Base-by-base conservation (phyloP, 352 stramenopile genomes). In the Phytophthora quininea region DNA sequence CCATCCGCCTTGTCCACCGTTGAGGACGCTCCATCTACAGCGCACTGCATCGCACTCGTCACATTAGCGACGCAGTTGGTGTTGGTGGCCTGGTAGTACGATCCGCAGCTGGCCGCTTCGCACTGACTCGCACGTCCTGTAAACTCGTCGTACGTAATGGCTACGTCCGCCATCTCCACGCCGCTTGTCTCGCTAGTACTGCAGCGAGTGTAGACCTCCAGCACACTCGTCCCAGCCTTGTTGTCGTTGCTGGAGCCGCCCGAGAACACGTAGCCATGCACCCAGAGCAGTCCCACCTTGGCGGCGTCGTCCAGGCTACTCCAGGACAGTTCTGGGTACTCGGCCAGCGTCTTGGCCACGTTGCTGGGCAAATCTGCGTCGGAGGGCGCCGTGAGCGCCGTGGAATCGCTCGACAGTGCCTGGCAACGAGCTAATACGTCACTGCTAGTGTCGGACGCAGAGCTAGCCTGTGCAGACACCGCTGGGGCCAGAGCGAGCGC, bases 281-380 rank as follows among this genome's bases (percentile, higher is more conserved):
- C 63, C 75, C 75, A 89, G 3, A 89, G 64, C 24, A 89, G 32
- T 12, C 70, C 77, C 4, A 84, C 66, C 58, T 83, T 83, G 12
- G 69, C 58, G 11, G 53, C 58, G 47, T 89, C 80, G 32, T 75
- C 49, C 51, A 89, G 64, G 7, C 61, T 43, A 40, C 19, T 61
- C 77, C 77, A 89, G 15, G 50, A 14, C 24, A 62, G 6, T 10
- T 64, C 48, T 30, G 65, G 64, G n/a, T 57, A 47, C 32, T 45
- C 48, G 31, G 59, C 45, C 4, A 81, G 61, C 46, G 62, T 73
- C 19, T 35, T 30, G 53, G 62, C 58, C 24, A 79, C 63, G 27
- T 77, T 62, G 3, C 12, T 30, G 7, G 66, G 70, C 0, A 78
- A 11, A 3, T 73, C 37, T 45, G 8, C 24, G 3, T 69, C 49